Base-by-base conservation (phyloP, 2,329 filamentous ascomycete genomes). In the Lomentospora prolificans region DNA sequence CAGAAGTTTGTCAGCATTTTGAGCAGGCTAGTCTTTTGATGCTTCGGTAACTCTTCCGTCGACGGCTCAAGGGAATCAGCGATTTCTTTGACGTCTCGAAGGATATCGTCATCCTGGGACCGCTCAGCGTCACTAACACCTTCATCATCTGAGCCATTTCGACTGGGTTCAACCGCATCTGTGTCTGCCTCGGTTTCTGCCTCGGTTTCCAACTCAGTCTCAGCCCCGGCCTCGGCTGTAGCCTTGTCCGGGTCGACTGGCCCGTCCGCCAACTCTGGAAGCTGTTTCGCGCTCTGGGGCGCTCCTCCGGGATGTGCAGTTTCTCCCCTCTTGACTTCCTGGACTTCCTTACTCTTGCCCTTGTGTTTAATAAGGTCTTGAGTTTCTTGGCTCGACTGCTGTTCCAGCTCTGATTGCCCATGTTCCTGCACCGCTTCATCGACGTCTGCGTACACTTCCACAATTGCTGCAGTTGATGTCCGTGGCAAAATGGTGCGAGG, bases 1-100 rank as follows among this genome's bases (percentile, higher is more conserved):
- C 94, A 99, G 69, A 99, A 99, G 64, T 92, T 96, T 14, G 90
- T 94, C 50, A 99, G 78, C 74, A 96, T 90, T 66, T 95, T 96
- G 82, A 99, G 87, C 61, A 97, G 75, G 50, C 90, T 96, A 57
- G 85, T 91, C 69, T 92, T 94, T 66, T 96, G 90, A 65, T 97
- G 90, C 64, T 90, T 96, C 1, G 90, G 90, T 10, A 99, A 78
- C 62, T 95, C 90, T 54, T 84, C 82, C 1, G 75, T 74, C 62
- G 73, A 81, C 3, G 78, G 77, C 61, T 83, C 85, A 59, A 84
- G 75, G 58, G 80, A 79, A 51, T 82, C 80, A 2, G 81, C 80
- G 54, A 86, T 76, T 56, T 84, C 81, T 61, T 81, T 79, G 25
- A 82, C 77, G 48, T 82, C 78, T 12, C 82, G 79, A 55, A 85